Percentiles rank a stretch among this genome's conserved stretches.
These are phyloP conservation scores for Hysterium pulicare DNA, from an alignment of 2,329 filamentous ascomycete genomes.

Conservation along the genomic window DNA sequence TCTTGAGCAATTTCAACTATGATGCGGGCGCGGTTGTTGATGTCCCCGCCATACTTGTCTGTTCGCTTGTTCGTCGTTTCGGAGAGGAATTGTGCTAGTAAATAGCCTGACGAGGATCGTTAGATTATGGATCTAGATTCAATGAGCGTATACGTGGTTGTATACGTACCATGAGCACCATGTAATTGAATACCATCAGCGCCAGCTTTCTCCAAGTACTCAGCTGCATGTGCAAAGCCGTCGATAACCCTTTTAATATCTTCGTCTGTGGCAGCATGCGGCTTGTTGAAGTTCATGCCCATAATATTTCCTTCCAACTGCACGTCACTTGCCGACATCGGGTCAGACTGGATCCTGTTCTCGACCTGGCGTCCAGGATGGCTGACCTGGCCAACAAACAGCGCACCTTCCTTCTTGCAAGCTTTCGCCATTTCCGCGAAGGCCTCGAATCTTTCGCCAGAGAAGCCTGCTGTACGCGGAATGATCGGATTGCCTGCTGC, in stretches of 20 bases:
- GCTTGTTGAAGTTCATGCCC: constrained; percentile 52
- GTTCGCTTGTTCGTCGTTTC: constrained; percentile 42
- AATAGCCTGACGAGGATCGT: constrained; percentile 25
- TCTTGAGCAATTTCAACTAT: constrained; percentile 40
- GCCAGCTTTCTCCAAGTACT: constrained; percentile 61
- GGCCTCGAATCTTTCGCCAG: constrained; percentile 57
- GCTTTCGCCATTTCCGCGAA: constrained; percentile 56
- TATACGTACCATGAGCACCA: constrained; percentile 38
- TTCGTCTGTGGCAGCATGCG: constrained; percentile 50
- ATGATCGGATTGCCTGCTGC: constrained; percentile 59
- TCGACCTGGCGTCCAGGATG: constrained; percentile 60
- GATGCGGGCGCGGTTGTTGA: constrained; percentile 42
- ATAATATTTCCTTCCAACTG: constrained; percentile 29
- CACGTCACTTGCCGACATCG: constrained; percentile 50
- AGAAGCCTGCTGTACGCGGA: constrained; percentile 48
- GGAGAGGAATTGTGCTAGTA: constrained; percentile 46
- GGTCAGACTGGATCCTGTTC: constrained; percentile 44
- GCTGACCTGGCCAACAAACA: constrained; percentile 59
- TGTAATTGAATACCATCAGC: constrained; percentile 52
- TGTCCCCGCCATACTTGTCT: constrained; percentile 44
- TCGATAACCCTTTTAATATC: constrained; percentile 58
- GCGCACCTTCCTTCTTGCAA: constrained; percentile 55
- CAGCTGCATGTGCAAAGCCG: constrained; percentile 59
- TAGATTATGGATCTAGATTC: not conserved
- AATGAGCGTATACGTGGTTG: no score